Percentiles rank a stretch among this genome's conserved stretches.
Conservation (phyloP, 1,284 basidiomycete species). For the Rugosomyces carneus region DNA sequence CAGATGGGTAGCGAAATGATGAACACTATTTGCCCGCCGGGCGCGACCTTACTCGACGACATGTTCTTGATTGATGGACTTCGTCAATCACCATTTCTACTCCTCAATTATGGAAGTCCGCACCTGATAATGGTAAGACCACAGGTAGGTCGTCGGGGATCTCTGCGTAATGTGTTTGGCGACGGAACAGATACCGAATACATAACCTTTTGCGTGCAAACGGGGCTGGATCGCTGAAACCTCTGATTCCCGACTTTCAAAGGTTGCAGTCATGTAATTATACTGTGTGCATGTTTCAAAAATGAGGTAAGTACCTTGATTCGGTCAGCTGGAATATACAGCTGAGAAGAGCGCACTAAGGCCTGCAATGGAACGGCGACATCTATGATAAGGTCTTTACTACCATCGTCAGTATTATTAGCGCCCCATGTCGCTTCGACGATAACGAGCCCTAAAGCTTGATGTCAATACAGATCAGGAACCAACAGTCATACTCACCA, state of each 20-base stretch:
- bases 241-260: conserved; percentile 57
- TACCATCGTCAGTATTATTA: conserved; percentile 43
- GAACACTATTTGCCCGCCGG: not conserved
- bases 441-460: conserved; percentile 62
- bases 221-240: conserved; percentile 74
- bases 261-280: conserved; percentile 10
- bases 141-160: conserved; percentile 67
- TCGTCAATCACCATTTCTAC: not conserved
- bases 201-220: conserved; percentile 60
- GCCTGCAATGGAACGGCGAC: conserved; percentile 81
- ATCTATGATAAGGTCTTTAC: conserved; percentile 56
- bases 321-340: conserved; percentile 74
- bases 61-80: conserved; percentile 10
- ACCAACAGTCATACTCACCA: conserved; percentile 22
- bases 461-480: not conserved
- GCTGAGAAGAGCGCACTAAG: conserved; percentile 71
- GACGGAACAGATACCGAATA: conserved; percentile 76
- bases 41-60: conserved; percentile 4
- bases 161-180: conserved; percentile 67
- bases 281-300: not conserved
- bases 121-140: conserved; percentile 74
- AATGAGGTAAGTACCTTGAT: conserved; percentile 42
- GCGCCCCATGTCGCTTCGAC: conserved; percentile 66
- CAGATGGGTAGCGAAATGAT: not conserved
- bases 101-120: conserved; percentile 18